Evolutionary conservation across 306 rosid genomes (phyloP).

Genomic region (Trifolium pratense): DNA sequence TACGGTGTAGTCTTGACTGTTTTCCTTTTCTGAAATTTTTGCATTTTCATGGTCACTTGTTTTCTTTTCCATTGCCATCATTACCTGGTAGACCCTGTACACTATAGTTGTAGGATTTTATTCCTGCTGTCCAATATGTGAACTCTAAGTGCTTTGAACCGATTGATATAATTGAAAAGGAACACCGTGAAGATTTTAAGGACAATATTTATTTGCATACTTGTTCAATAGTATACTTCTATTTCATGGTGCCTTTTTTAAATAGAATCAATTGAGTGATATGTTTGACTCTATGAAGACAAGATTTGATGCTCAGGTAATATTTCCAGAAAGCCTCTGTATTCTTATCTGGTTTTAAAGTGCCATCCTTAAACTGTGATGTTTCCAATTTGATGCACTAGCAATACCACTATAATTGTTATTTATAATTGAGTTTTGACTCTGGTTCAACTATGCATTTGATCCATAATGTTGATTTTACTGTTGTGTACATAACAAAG

Average conservation of each 20-base stretch:
- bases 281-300: constrained; percentile 8
- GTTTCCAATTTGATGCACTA: constrained; percentile 29
- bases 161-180: constrained; percentile 4
- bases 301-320: constrained; percentile 17
- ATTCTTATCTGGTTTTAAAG: constrained; percentile 6
- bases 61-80: constrained; percentile 26
- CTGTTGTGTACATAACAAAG: background rate
- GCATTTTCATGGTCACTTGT: constrained; percentile 10
- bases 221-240: constrained; percentile 23
- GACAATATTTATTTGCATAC: constrained; percentile 20
- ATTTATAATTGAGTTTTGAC: constrained; percentile 29
- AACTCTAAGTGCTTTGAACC: constrained; percentile 24
- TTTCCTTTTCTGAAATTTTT: background rate
- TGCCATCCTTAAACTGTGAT: constrained; percentile 6
- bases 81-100: constrained; percentile 22
- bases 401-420: constrained; percentile 26
- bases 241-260: constrained; percentile 2
- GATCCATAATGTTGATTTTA: constrained; percentile 36
- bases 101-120: constrained; percentile 10
- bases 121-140: constrained; percentile 34
- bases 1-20: constrained; percentile 24
- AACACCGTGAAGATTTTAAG: background rate
- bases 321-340: constrained; percentile 25
- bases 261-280: constrained; percentile 24
- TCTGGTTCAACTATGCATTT: constrained; percentile 20